Evolutionary conservation across 148 eudicot species (phyloP).

Genomic region (Cornus suecica): DNA sequence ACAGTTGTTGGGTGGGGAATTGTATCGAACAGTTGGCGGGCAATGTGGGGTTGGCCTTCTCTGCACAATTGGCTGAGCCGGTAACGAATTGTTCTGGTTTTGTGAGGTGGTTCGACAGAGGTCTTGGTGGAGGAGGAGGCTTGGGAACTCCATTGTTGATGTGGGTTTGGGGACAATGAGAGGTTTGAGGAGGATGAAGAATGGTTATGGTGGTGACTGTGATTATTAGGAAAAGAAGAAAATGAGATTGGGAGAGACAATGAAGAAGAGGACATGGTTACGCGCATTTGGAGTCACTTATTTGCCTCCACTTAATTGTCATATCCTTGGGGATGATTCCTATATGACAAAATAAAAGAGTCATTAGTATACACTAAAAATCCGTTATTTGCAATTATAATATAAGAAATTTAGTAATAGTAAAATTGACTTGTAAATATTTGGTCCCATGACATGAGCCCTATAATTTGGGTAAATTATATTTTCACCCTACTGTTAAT

Average conservation of each 20-base stretch:
- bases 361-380: too few relatives aligned
- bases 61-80: slow-evolving; percentile 65
- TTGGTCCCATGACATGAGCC: too few relatives aligned
- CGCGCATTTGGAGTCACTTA: slow-evolving; percentile 1
- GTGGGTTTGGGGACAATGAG: neutral
- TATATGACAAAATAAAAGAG: too few relatives aligned
- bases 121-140: slow-evolving; percentile 10
- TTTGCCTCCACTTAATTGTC: neutral
- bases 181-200: slow-evolving; percentile 7
- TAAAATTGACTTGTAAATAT: too few relatives aligned
- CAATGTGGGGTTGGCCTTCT: slow-evolving; percentile 61
- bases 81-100: slow-evolving; percentile 58
- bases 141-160: slow-evolving; percentile 2
- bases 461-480: too few relatives aligned
- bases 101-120: slow-evolving; percentile 20
- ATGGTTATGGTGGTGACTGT: neutral
- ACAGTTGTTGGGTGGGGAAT: slow-evolving; percentile 78
- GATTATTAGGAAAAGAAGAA: slow-evolving; percentile 18
- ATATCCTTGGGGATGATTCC: too few relatives aligned
- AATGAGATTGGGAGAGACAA: slow-evolving; percentile 24
- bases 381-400: too few relatives aligned
- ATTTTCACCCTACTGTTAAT: too few relatives aligned
- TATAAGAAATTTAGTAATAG: too few relatives aligned
- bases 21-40: slow-evolving; percentile 81
- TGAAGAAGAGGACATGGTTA: slow-evolving; percentile 17